Conservation (phyloP, 2,329 filamentous ascomycete genomes). For the Diplodia sapinea region DNA sequence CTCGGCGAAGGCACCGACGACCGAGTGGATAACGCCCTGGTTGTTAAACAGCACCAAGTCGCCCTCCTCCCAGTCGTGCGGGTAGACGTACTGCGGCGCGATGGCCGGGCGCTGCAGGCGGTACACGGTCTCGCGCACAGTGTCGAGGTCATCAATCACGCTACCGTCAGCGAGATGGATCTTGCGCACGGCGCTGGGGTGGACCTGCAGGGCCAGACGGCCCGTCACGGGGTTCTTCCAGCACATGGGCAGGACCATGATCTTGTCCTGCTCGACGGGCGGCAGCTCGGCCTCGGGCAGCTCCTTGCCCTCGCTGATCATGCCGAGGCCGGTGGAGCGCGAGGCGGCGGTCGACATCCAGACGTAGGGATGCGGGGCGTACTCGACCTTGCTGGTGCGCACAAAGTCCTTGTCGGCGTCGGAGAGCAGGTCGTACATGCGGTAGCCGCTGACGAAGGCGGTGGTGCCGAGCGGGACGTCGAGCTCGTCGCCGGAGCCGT, state of each 20-base stretch:
- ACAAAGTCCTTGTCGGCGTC: slow-evolving; percentile 71
- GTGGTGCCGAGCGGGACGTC: slow-evolving; percentile 76
- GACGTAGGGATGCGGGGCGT: slow-evolving; percentile 79
- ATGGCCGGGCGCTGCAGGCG: slow-evolving; percentile 74
- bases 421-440: slow-evolving; percentile 71
- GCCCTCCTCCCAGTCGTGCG: slow-evolving; percentile 78
- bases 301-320: slow-evolving; percentile 70
- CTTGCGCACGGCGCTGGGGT: slow-evolving; percentile 72
- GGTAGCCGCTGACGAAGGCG: slow-evolving; percentile 73
- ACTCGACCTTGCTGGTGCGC: slow-evolving; percentile 71
- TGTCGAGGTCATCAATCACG: slow-evolving; percentile 70
- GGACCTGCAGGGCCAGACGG: slow-evolving; percentile 72
- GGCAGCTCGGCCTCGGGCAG: slow-evolving; percentile 66
- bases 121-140: slow-evolving; percentile 74
- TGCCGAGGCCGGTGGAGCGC: slow-evolving; percentile 71
- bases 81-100: slow-evolving; percentile 69
- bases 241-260: slow-evolving; percentile 75
- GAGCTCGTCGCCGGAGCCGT: slow-evolving; percentile 69
- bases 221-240: slow-evolving; percentile 78
- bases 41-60: slow-evolving; percentile 82
- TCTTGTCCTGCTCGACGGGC: slow-evolving; percentile 67
- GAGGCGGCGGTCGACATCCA: slow-evolving; percentile 77
- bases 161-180: slow-evolving; percentile 70
- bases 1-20: slow-evolving; percentile 74
- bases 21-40: slow-evolving; percentile 73